Base-by-base conservation (phyloP, 768 basidiomycete genomes). In the Trametes gibbosa region DNA sequence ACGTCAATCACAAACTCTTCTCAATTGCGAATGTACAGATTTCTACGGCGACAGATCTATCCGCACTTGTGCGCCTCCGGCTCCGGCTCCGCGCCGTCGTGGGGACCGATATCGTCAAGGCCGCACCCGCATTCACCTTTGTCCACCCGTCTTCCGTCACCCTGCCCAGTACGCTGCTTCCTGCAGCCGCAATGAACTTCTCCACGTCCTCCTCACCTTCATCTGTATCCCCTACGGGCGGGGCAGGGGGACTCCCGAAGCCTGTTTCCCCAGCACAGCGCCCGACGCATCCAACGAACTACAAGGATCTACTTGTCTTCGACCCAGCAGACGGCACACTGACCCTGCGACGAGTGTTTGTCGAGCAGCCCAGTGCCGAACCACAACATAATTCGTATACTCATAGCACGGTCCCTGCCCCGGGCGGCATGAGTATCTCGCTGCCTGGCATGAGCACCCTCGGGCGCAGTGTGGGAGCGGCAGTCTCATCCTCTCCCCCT, bases 241-340 rank as follows among this genome's bases (percentile, higher is more conserved):
- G 72, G 25, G 65, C 76, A 43, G 65, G 74, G 34, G 58, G 63
- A 21, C 48, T 60, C 54, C 69, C 5, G 32, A 72, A 54, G 59
- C 70, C 67, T 8, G 55, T 72, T 25, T 70, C 75, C 61, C 24
- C 72, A 64, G 53, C 58, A 4, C 58, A 58, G 32, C 63, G 55
- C n/a, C 63, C 58, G 37, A 73, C 68, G 6, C 69, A 74, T 17
- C 74, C 76, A 13, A 69, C 70, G 19, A 83, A 84, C 58, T 81
- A 79, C 63, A 87, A 87, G 68, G 88, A 91, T 57, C 60, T 89
- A 3, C 77, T 90, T 17, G 65, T 90, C 2, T 89, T 91, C 64
- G 86, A 90, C 65, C 82, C 86, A 0, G 70, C 70, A 0, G 81
- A 83, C 40, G 81, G 82, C 0, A 72, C 78, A 3, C 74, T 90